Evolutionary conservation across 1,139 yeast species (phyloP).

Genomic region (Saccharomyces hybrid): DNA sequence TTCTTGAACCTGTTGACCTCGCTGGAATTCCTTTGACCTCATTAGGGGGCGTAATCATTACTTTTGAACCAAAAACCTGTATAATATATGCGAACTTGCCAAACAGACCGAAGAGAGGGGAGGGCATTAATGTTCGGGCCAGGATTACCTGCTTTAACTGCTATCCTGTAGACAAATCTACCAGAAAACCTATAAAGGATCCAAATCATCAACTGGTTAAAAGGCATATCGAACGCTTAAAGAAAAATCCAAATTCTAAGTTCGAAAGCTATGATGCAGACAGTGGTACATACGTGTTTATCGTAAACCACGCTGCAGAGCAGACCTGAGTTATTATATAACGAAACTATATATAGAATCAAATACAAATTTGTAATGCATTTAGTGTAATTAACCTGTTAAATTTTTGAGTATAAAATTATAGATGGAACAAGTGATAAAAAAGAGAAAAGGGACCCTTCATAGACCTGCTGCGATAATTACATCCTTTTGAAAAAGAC

Average conservation of each 20-base stretch:
- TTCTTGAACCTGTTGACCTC: slow-evolving; percentile 75
- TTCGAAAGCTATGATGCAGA: slow-evolving; percentile 72
- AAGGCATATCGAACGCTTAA: slow-evolving; percentile 62
- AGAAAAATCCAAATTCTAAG: slow-evolving; percentile 49
- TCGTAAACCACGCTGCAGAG: slow-evolving; percentile 10
- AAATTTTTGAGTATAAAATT: no score
- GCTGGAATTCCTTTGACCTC: slow-evolving; percentile 54
- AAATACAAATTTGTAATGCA: background rate
- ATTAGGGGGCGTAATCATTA: slow-evolving; percentile 58
- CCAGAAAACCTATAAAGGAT: slow-evolving; percentile 68
- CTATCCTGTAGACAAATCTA: slow-evolving; percentile 68
- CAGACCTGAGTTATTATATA: background rate
- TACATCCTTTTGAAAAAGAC: no score
- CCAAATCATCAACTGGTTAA: slow-evolving; percentile 65
- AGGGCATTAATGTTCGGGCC: slow-evolving; percentile 76
- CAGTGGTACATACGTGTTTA: slow-evolving; percentile 43
- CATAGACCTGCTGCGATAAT: slow-evolving; percentile 24
- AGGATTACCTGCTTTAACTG: slow-evolving; percentile 68
- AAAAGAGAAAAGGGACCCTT: background rate
- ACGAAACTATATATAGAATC: background rate
- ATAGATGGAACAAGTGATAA: no score
- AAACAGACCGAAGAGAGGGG: slow-evolving; percentile 62
- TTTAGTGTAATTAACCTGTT: background rate
- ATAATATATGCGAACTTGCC: slow-evolving; percentile 66
- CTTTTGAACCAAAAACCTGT: slow-evolving; percentile 55